Evolutionary conservation across 2,329 filamentous ascomycete genomes (phyloP).

Genomic region (Curvularia sp.): DNA sequence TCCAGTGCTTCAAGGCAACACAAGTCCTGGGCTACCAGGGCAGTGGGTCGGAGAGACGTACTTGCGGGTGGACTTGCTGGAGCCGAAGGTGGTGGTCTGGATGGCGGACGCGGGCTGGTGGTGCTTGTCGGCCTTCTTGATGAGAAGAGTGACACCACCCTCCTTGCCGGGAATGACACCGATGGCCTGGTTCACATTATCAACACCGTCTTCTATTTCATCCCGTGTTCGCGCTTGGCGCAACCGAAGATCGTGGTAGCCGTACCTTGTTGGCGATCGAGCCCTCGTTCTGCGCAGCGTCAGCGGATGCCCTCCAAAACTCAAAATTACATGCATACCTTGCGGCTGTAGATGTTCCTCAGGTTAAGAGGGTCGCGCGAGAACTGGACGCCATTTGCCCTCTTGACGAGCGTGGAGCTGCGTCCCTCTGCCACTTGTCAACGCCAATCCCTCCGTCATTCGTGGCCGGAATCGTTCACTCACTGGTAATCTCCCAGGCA

Average conservation of each 20-base stretch:
- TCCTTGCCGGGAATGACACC: constrained; percentile 78
- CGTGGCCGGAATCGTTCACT: constrained; percentile 55
- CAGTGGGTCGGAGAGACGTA: constrained; percentile 57
- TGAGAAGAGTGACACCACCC: constrained; percentile 79
- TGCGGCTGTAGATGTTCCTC: constrained; percentile 88
- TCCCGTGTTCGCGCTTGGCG: constrained; percentile 17
- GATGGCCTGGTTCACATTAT: constrained; percentile 68
- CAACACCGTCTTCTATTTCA: constrained; percentile 12
- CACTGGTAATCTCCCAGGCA: constrained; percentile 95
- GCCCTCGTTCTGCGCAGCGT: constrained; percentile 74
- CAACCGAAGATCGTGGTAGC: constrained; percentile 4
- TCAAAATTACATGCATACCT: constrained; percentile 63
- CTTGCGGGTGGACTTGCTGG: constrained; percentile 80
- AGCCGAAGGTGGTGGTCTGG: constrained; percentile 72
- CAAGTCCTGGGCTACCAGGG: background rate
- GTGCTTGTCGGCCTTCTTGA: constrained; percentile 78
- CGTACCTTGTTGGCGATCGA: constrained; percentile 92
- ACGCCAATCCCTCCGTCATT: constrained; percentile 16
- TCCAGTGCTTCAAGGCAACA: background rate
- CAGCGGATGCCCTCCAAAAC: constrained; percentile 29
- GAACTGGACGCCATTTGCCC: constrained; percentile 84
- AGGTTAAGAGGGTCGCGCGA: constrained; percentile 95
- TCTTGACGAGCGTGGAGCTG: constrained; percentile 93
- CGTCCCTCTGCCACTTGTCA: constrained; percentile 69
- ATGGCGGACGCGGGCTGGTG: constrained; percentile 75